Evolutionary conservation across 2,329 filamentous ascomycete genomes (phyloP), one percentile per base, ranked within the genome.

Genomic region (Diaporthe eres): DNA sequence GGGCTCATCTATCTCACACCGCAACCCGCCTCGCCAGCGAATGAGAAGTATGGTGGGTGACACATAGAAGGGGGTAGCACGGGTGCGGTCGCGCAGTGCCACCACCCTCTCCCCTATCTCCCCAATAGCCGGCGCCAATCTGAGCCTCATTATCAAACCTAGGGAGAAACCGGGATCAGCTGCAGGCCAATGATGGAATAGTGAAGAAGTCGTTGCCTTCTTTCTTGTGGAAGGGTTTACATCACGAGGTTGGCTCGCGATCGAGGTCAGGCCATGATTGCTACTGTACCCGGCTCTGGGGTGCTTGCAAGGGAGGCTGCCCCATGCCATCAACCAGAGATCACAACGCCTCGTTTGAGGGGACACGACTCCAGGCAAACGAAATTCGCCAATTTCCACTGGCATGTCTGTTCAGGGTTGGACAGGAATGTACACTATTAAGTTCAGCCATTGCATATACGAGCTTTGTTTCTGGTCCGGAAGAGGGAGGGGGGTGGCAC

Each of bases 91-190:
- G 22, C 49, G 42, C 47, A 22, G 65, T 70, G 49, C 34, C 4
- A 55, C 65, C 47, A 15, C 7, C 31, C 47, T n/a, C 17, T 15
- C 31, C 34, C 34, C n/a, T 22, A 8, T 70, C 65, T 31, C 15
- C 44, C 49, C 65, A 70, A 70, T 70, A 70, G 47, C 49, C 34
- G 49, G 6, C n/a, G n/a, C 65, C 34, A 15, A 22, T 28, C 17
- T 42, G 65, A 70, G 65, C 65, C 47, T 55, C 65, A 70, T 22
- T 39, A 42, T 55, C 34, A 39, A 49, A 22, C 34, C 12, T 28
- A 42, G 65, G 49, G 22, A 70, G 65, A 42, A 70, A 70, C 34
- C 49, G 47, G 65, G 49, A 28, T 55, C n/a, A 15, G 4, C 13
- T 55, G 4, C 22, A 31, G 28, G 47, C 49, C 34, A 28, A 12